Evolutionary conservation across 805 yeast genomes (phyloP).

Genomic region (Spathaspora sp.): DNA sequence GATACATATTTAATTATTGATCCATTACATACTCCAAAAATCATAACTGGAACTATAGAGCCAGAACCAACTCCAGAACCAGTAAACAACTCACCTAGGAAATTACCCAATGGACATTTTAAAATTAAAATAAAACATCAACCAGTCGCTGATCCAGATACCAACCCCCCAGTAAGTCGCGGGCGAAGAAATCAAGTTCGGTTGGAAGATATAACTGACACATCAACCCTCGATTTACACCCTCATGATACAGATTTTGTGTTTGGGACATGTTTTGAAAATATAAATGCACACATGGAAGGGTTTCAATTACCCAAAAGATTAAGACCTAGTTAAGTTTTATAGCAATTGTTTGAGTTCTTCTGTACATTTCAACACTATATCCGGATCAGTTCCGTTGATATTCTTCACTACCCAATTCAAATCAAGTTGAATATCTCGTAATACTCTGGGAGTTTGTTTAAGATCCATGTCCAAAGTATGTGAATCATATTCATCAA

Average conservation of each 20-base stretch:
- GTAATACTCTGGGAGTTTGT: neutral
- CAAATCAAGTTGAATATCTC: neutral
- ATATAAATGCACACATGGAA: neutral
- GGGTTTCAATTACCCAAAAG: neutral
- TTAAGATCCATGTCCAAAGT: neutral
- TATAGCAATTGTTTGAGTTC: neutral
- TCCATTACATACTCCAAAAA: constrained; percentile 28
- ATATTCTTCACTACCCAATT: neutral
- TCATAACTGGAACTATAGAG: neutral
- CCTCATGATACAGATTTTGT: neutral
- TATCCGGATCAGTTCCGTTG: neutral
- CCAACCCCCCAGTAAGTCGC: neutral
- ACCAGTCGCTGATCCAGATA: neutral
- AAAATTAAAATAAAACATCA: neutral
- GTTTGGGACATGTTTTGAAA: neutral
- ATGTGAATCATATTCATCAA: constrained; percentile 3
- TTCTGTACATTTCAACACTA: neutral
- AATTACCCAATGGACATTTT: neutral
- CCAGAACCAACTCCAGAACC: neutral
- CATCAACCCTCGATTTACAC: neutral
- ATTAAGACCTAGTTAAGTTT: too few relatives aligned
- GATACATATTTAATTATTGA: constrained; percentile 38
- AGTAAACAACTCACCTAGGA: neutral
- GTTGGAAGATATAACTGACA: neutral
- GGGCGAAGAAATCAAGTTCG: neutral